Conservation (phyloP, 371 early-diverging fungal genomes). For the Mucor velutinosus region DNA sequence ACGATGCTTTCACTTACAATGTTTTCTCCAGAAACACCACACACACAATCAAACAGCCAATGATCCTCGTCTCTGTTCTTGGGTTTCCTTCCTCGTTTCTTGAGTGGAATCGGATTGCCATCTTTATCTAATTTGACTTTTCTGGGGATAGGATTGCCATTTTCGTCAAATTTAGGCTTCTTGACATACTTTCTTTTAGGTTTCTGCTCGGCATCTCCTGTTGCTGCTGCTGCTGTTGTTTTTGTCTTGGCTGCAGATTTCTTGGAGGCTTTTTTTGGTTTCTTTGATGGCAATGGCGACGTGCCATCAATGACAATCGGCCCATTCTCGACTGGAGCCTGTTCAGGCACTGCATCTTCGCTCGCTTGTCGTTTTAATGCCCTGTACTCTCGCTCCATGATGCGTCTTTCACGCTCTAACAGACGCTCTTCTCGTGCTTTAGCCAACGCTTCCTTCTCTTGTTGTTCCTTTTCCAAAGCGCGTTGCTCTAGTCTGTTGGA, state of each 20-base stretch:
- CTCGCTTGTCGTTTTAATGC: constrained; percentile 32
- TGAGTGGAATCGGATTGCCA: constrained; percentile 19
- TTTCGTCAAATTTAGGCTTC: constrained; percentile 6
- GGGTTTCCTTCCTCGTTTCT: constrained; percentile 39
- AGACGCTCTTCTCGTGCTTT: constrained; percentile 56
- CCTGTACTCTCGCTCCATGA: constrained; percentile 42
- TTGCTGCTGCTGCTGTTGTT: neutral
- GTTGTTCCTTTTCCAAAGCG: constrained; percentile 37
- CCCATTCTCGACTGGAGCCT: neutral
- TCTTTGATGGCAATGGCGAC: neutral
- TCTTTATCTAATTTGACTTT: constrained; percentile 12
- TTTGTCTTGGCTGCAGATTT: neutral
- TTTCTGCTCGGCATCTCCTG: constrained; percentile 10
- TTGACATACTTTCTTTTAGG: constrained; percentile 14
- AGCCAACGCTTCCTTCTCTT: constrained; percentile 35
- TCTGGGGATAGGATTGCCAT: constrained; percentile 17
- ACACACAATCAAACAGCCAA: constrained; percentile 62
- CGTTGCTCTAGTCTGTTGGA: constrained; percentile 46
- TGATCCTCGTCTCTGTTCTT: constrained; percentile 45
- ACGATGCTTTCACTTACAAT: constrained; percentile 34
- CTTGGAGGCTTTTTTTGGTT: neutral
- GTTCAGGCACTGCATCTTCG: constrained; percentile 14
- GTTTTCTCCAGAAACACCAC: constrained; percentile 59
- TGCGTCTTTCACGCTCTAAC: constrained; percentile 53
- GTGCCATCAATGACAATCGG: neutral